Evolutionary conservation across 768 basidiomycete species (phyloP), one percentile per base, ranked within the genome.

Genomic region (Podaxis mareebaensis): DNA sequence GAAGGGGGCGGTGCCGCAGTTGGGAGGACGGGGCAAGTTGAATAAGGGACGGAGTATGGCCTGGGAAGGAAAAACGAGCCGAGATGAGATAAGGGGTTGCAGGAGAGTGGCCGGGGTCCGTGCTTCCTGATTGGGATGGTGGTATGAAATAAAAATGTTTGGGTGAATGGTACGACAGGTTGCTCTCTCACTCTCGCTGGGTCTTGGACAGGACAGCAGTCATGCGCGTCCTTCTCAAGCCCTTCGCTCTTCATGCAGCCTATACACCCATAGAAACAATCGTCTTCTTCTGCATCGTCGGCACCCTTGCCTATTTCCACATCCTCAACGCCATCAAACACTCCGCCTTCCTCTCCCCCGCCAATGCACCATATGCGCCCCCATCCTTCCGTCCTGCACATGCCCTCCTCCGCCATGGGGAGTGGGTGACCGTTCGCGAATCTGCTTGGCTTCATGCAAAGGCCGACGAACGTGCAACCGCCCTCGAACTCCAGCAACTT

Each of bases 291-390:
- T 93, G 89, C 74, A 86, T 95, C 70, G 74, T 96, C 64, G 91
- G 92, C 22, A 99, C 97, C 0, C 84, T 99, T 57, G 91, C 93
- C 53, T 99, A 99, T 76, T 97, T 99, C 74, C 95, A 96, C 71
- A 83, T 97, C 67, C 85, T 99, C 64, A 86, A 86, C 61, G 91
- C 92, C 58, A 91, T 99, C 71, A 95, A 96, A 70, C 88, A 95
- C 70, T 93, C 91, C 0, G 83, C 91, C 24, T 90, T 95, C 75
- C 84, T 95, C 60, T 86, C 86, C 0, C 80, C 89, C 0, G 71
- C 81, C 3, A 66, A 68, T 38, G 55, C 15, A 66, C 58, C 49
- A 15, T 65, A 68, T 39, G 59, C 81, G 4, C 80, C 83, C 0
- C 73, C 82, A 1, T 70, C 79, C 0, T 77, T 88, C 26, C 78